phyloP scores from a whole-genome alignment of 441 rosid genomes.

The Euphorbia corollata region DNA sequence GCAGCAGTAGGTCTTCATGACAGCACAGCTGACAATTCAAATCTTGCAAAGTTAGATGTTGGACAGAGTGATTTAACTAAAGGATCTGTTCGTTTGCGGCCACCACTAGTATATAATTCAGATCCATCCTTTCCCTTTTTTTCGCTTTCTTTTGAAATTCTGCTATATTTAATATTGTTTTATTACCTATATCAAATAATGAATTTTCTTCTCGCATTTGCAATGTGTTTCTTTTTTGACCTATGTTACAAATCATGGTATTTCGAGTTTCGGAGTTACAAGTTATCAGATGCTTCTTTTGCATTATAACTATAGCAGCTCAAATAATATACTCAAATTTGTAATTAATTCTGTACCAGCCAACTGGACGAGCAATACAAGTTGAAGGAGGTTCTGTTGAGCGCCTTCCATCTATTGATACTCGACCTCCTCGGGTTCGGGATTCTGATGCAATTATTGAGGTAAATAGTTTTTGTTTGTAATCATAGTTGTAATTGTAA shows the following conservation, averaged over 20 bases:
- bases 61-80: conserved; percentile 53
- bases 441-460: conserved; percentile 93
- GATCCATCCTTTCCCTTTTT: conserved; percentile 7
- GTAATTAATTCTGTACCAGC: conserved; percentile 42
- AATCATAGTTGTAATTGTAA: conserved; percentile 18
- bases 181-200: not conserved
- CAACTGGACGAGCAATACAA: conserved; percentile 94
- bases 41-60: conserved; percentile 48
- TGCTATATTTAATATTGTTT: not conserved
- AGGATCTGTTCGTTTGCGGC: conserved; percentile 62
- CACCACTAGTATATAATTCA: conserved; percentile 63
- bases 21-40: conserved; percentile 45
- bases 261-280: conserved; percentile 10
- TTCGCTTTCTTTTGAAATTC: not conserved
- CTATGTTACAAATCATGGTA: conserved; percentile 1
- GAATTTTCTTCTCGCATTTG: not conserved
- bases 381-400: conserved; percentile 88
- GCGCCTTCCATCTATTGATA: conserved; percentile 80
- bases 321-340: conserved; percentile 11
- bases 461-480: conserved; percentile 38
- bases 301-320: conserved; percentile 6
- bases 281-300: not conserved
- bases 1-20: conserved; percentile 84
- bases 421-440: conserved; percentile 78
- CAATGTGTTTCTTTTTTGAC: not conserved